These are phyloP conservation scores for Fusarium torreyae DNA, from an alignment of 2,329 filamentous ascomycete genomes.

Conservation along the genomic window DNA sequence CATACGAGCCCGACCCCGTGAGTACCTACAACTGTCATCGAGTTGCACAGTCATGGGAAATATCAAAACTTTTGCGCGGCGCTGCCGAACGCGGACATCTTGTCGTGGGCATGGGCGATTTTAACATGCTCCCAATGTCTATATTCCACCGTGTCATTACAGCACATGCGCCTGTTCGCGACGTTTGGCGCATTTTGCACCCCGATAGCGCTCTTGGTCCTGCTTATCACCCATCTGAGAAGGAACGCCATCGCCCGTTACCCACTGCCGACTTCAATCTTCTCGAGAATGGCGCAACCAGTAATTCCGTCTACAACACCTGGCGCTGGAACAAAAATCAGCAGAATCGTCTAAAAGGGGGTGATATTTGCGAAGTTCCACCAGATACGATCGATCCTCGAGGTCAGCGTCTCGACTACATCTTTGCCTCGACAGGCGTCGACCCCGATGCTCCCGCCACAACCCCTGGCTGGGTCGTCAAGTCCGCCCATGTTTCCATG, in stretches of 20 bases:
- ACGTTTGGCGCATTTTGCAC: constrained; percentile 88
- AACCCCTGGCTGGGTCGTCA: constrained; percentile 75
- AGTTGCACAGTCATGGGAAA: constrained; percentile 94
- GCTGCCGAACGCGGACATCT: constrained; percentile 86
- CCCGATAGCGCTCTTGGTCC: constrained; percentile 87
- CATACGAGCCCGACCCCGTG: constrained; percentile 83
- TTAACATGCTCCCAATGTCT: constrained; percentile 94
- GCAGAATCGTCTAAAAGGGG: constrained; percentile 76
- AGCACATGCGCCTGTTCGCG: constrained; percentile 81
- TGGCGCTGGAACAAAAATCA: constrained; percentile 89
- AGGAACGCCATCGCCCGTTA: constrained; percentile 74
- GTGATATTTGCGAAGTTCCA: constrained; percentile 71
- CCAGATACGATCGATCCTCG: constrained; percentile 76
- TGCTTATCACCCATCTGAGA: constrained; percentile 76
- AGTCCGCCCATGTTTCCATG: constrained; percentile 82
- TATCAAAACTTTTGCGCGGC: constrained; percentile 87
- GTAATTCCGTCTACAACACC: constrained; percentile 88
- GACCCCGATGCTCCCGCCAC: constrained; percentile 51
- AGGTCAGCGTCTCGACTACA: constrained; percentile 94
- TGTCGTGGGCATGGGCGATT: constrained; percentile 90
- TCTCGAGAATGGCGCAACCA: constrained; percentile 85
- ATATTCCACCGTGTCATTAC: constrained; percentile 88
- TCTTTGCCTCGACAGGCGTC: constrained; percentile 80
- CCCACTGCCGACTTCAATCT: constrained; percentile 87
- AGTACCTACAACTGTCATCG: constrained; percentile 94